Evolutionary conservation across 306 rosid species (phyloP).

Genomic region (Luffa aegyptiaca): DNA sequence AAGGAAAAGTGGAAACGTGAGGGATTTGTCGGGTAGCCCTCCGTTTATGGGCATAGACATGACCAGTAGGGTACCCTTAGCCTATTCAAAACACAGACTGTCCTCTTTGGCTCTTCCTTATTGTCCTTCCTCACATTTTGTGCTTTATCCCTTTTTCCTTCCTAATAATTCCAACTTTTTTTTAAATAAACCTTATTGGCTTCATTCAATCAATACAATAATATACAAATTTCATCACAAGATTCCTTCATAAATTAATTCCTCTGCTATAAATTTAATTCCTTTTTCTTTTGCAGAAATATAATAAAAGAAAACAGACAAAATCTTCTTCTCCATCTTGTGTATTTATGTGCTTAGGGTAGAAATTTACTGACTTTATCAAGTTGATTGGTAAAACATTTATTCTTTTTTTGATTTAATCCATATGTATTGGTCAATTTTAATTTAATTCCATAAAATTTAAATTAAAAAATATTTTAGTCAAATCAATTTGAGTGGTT

Average conservation of each 20-base stretch:
- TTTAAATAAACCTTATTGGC: not conserved
- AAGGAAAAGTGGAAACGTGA: not conserved
- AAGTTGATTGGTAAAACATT: too few species aligned
- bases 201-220: not conserved
- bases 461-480: too few species aligned
- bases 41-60: not conserved
- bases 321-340: too few species aligned
- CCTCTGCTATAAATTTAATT: too few species aligned
- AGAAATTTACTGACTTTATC: too few species aligned
- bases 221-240: not conserved
- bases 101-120: not conserved
- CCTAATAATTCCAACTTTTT: not conserved
- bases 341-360: too few species aligned
- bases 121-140: not conserved
- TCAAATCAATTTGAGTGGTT: too few species aligned
- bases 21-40: not conserved
- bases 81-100: not conserved
- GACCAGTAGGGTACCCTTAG: not conserved
- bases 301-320: too few species aligned
- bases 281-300: too few species aligned
- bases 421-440: too few species aligned
- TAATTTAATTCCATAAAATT: too few species aligned
- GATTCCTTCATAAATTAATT: not conserved
- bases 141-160: not conserved
- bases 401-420: too few species aligned